Evolutionary conservation across 805 yeast genomes (phyloP).

Genomic region (Lachancea meyersii): DNA sequence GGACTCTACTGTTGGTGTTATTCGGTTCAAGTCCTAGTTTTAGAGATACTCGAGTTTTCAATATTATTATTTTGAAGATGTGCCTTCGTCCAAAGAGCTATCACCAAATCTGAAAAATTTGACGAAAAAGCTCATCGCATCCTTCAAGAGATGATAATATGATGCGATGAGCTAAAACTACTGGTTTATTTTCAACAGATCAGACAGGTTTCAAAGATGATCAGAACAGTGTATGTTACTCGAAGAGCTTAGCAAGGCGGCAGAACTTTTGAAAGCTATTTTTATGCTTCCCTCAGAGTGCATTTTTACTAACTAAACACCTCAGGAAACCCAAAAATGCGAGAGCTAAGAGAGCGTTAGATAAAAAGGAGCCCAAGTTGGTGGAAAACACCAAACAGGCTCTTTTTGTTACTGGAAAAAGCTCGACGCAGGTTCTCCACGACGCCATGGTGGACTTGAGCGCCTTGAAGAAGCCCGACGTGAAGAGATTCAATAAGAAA

Average conservation of each 20-base stretch:
- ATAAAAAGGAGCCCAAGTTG: constrained; percentile 78
- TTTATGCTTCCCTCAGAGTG: background rate
- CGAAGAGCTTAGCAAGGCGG: no score
- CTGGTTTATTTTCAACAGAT: background rate
- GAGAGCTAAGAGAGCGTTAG: constrained; percentile 90
- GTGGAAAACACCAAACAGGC: constrained; percentile 89
- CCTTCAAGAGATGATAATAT: background rate
- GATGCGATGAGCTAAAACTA: background rate
- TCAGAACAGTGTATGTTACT: constrained; percentile 33
- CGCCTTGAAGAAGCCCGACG: constrained; percentile 85
- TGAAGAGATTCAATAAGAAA: constrained; percentile 80
- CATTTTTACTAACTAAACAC: constrained; percentile 1
- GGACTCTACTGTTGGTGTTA: no score
- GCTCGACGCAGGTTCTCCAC: constrained; percentile 71
- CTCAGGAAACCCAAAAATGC: constrained; percentile 77
- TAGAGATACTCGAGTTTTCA: background rate
- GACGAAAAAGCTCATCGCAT: constrained; percentile 26
- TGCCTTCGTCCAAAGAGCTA: background rate
- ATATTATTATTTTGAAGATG: background rate
- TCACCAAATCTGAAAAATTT: constrained; percentile 43
- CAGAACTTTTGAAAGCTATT: no score
- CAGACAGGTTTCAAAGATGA: constrained; percentile 20
- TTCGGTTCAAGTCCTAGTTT: no score
- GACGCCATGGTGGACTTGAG: constrained; percentile 85
- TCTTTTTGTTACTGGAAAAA: constrained; percentile 83